Conservation (phyloP, 345 rosid genomes). For the Eucalyptus erythrocorys region DNA sequence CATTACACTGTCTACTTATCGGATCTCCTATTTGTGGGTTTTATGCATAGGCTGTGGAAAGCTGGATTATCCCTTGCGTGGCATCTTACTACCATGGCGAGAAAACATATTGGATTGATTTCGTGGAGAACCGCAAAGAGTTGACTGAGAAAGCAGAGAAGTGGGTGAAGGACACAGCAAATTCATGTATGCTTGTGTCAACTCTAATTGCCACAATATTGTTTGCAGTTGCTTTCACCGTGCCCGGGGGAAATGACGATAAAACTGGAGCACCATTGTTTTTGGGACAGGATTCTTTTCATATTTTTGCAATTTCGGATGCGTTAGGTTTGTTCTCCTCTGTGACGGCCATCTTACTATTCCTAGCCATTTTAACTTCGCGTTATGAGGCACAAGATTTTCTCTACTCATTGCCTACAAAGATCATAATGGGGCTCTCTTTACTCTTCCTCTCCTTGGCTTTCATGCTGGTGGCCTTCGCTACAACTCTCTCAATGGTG, state of each 20-base stretch:
- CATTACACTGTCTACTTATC: neutral
- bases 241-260: constrained; percentile 9
- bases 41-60: neutral
- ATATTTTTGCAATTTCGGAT: constrained; percentile 7
- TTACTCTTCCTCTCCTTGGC: neutral
- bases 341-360: constrained; percentile 2
- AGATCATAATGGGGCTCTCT: neutral
- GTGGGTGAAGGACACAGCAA: constrained; percentile 4
- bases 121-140: neutral
- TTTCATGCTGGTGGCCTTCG: neutral
- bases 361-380: constrained; percentile 6
- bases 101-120: accelerated
- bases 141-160: neutral
- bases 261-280: constrained; percentile 3
- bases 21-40: neutral
- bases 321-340: constrained; percentile 7
- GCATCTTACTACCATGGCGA: accelerated
- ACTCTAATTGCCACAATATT: constrained; percentile 15
- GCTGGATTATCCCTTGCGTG: accelerated
- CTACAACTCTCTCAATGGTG: neutral
- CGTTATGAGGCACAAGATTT: constrained; percentile 10
- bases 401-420: neutral
- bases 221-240: constrained; percentile 16
- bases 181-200: constrained; percentile 11
- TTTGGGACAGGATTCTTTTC: neutral